These are phyloP conservation scores for Talaromyces ruber DNA, from an alignment of 495 filamentous ascomycete species.

Conservation along the genomic window DNA sequence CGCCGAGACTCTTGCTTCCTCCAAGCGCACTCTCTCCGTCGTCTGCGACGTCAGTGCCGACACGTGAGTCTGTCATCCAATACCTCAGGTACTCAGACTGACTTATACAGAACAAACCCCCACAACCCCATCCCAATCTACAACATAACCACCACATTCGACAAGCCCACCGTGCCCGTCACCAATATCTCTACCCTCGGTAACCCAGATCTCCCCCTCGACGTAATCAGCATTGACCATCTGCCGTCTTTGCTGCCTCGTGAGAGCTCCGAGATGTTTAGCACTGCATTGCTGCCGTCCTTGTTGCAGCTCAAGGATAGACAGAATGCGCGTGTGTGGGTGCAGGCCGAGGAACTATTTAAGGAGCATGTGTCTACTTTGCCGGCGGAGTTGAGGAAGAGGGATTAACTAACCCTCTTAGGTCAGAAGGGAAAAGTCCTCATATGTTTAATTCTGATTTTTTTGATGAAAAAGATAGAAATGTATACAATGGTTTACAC, in stretches of 20 bases:
- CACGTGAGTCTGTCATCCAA: conserved; percentile 27
- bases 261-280: conserved; percentile 85
- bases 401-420: background rate
- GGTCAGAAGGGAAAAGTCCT: background rate
- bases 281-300: conserved; percentile 66
- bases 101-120: conserved; percentile 48
- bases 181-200: conserved; percentile 33
- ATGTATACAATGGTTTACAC: too few species aligned
- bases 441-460: background rate
- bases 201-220: conserved; percentile 49
- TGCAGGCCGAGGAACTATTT: conserved; percentile 74
- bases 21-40: conserved; percentile 68
- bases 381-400: conserved; percentile 28
- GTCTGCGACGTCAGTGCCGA: conserved; percentile 83
- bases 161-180: conserved; percentile 73
- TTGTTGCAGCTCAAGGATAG: conserved; percentile 72
- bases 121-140: conserved; percentile 81
- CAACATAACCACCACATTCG: conserved; percentile 70
- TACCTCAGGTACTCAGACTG: background rate
- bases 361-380: conserved; percentile 73
- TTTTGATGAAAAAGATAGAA: background rate
- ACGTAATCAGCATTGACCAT: conserved; percentile 85
- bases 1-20: conserved; percentile 53
- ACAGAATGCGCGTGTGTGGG: conserved; percentile 67
- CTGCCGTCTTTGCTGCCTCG: conserved; percentile 79